A percentile compares a stretch with the other conserved stretches of the same genome.
Evolutionary conservation across 2,329 filamentous ascomycete species (phyloP).

Genomic region (Botryotinia narcissicola): DNA sequence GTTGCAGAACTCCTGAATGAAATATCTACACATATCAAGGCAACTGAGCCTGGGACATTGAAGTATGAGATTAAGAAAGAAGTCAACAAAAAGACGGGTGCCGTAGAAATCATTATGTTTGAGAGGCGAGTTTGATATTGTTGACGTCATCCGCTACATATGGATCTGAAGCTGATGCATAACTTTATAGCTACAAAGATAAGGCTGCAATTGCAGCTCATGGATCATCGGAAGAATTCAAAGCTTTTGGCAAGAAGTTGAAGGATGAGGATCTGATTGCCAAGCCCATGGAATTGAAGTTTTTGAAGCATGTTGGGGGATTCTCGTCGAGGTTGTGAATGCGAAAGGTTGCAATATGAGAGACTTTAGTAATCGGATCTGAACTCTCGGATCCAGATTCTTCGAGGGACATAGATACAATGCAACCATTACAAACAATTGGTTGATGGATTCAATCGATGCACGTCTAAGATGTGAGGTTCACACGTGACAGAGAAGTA

Average conservation of each 20-base stretch:
- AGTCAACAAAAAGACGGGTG: slow-evolving; percentile 32
- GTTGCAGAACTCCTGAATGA: slow-evolving; percentile 32
- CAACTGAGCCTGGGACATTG: slow-evolving; percentile 34
- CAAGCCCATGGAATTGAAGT: slow-evolving; percentile 32
- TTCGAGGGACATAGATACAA: background rate
- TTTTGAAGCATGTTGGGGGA: slow-evolving; percentile 32
- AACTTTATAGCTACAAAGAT: slow-evolving; percentile 32
- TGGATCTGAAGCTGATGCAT: background rate
- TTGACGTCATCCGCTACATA: background rate
- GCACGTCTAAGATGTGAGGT: background rate
- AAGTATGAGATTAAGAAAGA: slow-evolving; percentile 32
- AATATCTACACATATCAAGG: slow-evolving; percentile 28
- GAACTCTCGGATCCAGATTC: background rate
- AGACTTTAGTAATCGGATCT: background rate
- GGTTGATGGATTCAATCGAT: background rate
- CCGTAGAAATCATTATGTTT: slow-evolving; percentile 35
- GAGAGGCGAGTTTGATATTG: slow-evolving; percentile 30
- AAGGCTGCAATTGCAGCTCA: slow-evolving; percentile 32
- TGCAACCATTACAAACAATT: background rate
- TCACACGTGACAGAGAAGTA: background rate
- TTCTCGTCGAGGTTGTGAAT: slow-evolving; percentile 31
- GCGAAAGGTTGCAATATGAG: background rate
- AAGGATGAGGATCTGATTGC: slow-evolving; percentile 31
- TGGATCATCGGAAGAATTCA: slow-evolving; percentile 28
- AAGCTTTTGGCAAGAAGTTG: slow-evolving; percentile 29